Evolutionary conservation across 805 yeast species (phyloP), one percentile per base, ranked within the genome.

Genomic region (Candida xiaguanensis): DNA sequence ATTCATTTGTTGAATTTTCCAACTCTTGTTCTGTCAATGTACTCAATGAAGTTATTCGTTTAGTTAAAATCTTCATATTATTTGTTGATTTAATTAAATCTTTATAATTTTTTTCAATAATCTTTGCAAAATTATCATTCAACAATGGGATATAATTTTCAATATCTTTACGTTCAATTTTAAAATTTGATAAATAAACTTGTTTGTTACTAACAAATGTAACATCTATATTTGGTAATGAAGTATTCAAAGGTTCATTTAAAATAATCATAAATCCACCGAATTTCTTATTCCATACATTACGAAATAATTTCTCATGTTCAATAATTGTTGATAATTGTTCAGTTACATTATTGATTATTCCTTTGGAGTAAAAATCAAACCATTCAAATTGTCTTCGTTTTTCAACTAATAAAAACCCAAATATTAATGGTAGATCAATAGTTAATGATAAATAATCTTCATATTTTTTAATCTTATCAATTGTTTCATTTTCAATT

Each of bases 391-490:
- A 61, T 47, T 83, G 75, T 36, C 87, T 65, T 36, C 82, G 61
- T 32, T 64, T 68, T 46, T 85, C 90, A 34, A 84, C 70, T 2
- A 82, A 45, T 56, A 78, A 73, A n/a, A 82, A 63, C 1, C 93
- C 93, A 54, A 84, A 82, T 1, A 84, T 58, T 9, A 84, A 53
- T 0, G 95, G 95, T 19, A 85, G 53, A 53, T 85, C 93, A 11
- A 77, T 67, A 1, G 82, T 77, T 29, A 67, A 48, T 2, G 72
- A 62, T 4, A 67, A 52, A 39, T 60, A 53, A 42, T 68, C 66
- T 47, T 68, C 73, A 16, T 59, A 48, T 8, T 41, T 42, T 34
- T 63, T 65, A 6, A 40, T 35, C 13, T 3, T 16, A 2, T 13
- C 11, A 20, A 66, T 58, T 36, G 47, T 51, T 16, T 63, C 52